phyloP scores from a whole-genome alignment of 73 alveolate genomes.

The Paramecium tetraurelia region DNA sequence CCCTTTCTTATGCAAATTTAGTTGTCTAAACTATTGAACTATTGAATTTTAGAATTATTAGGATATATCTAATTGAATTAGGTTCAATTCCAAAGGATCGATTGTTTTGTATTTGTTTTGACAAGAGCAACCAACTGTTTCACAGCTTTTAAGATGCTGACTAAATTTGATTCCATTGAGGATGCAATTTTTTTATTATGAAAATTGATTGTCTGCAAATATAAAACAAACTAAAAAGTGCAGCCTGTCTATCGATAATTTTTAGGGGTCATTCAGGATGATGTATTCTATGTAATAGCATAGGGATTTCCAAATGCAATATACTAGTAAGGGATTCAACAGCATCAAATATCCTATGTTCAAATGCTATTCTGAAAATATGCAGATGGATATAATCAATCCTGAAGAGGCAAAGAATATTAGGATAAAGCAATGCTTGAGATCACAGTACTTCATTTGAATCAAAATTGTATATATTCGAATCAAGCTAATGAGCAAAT shows the following conservation, averaged over 20 bases:
- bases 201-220: background rate
- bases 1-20: background rate
- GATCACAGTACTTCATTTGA: background rate
- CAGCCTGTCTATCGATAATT: background rate
- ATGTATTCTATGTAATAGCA: background rate
- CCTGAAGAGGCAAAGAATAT: background rate
- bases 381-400: background rate
- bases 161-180: background rate
- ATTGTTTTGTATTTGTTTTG: background rate
- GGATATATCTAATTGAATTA: background rate
- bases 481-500: background rate
- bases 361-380: background rate
- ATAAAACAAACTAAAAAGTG: background rate
- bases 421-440: background rate
- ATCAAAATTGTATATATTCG: background rate
- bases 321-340: background rate
- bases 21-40: background rate
- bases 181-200: background rate
- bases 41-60: background rate
- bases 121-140: background rate
- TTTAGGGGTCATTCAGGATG: background rate
- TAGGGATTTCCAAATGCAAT: background rate
- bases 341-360: background rate
- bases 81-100: background rate
- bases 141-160: background rate